Evolutionary conservation across 2,329 filamentous ascomycete genomes (phyloP).

Genomic region (Ramichloridium luteum): DNA sequence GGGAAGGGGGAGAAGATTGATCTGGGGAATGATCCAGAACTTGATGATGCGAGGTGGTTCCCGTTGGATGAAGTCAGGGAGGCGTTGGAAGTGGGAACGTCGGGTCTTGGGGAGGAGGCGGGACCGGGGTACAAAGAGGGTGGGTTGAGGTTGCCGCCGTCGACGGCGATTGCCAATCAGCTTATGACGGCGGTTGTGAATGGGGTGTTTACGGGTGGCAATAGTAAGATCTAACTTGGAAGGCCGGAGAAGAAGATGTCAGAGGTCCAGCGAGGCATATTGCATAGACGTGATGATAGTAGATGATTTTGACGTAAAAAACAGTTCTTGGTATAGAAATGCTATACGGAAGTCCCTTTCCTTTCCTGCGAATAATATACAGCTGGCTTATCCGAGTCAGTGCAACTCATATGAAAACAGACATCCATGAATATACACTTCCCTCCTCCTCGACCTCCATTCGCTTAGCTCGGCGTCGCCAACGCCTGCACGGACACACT

Average conservation of each 20-base stretch:
- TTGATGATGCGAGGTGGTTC: slow-evolving; percentile 87
- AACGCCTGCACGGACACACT: slow-evolving; percentile 35
- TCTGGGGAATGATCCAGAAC: slow-evolving; percentile 77
- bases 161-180: slow-evolving; percentile 85
- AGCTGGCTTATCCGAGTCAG: slow-evolving; percentile 6
- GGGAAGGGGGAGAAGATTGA: slow-evolving; percentile 66
- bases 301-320: too few relatives aligned
- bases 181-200: slow-evolving; percentile 67
- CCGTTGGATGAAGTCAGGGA: slow-evolving; percentile 65
- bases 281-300: too few relatives aligned
- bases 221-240: slow-evolving; percentile 30
- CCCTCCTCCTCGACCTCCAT: background rate
- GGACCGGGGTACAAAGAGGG: slow-evolving; percentile 62
- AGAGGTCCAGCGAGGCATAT: too few relatives aligned
- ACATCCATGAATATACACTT: too few relatives aligned
- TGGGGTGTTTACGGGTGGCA: slow-evolving; percentile 51
- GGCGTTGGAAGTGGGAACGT: slow-evolving; percentile 56
- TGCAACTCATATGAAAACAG: slow-evolving; percentile 4
- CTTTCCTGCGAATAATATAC: too few relatives aligned
- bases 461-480: slow-evolving; percentile 5
- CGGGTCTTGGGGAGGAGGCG: slow-evolving; percentile 52
- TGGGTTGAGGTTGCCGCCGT: slow-evolving; percentile 64
- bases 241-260: too few relatives aligned
- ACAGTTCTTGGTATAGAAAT: too few relatives aligned
- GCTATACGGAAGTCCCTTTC: too few relatives aligned